These are phyloP conservation scores for Coprinopsis marcescibilis DNA, from an alignment of 768 basidiomycete genomes.

Conservation along the genomic window DNA sequence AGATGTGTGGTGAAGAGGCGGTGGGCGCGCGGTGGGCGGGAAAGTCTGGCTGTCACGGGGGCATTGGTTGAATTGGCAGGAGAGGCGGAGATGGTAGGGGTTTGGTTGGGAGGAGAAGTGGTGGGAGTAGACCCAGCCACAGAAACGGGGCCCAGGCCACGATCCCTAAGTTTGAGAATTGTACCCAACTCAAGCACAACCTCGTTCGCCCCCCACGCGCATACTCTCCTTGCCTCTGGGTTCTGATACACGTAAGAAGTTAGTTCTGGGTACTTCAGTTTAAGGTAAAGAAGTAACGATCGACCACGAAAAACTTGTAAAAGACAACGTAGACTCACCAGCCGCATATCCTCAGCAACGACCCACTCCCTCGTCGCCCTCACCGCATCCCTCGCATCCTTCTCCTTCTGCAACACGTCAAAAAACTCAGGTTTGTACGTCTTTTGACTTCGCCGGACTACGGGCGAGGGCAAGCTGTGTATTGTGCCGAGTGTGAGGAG, in stretches of 20 bases:
- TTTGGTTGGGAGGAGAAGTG: neutral
- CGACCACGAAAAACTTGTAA: too few relatives aligned
- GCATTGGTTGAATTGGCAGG: too few relatives aligned
- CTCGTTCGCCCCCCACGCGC: conserved; percentile 47
- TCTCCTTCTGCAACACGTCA: conserved; percentile 48
- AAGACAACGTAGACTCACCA: too few relatives aligned
- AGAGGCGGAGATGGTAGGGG: too few relatives aligned
- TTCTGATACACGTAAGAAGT: conserved; percentile 12
- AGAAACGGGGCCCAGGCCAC: neutral
- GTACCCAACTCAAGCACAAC: conserved; percentile 56
- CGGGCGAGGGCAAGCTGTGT: conserved; percentile 85
- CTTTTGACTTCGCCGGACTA: conserved; percentile 72
- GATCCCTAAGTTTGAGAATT: conserved; percentile 46
- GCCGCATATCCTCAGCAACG: conserved; percentile 21
- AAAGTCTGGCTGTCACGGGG: neutral
- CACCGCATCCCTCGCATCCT: conserved; percentile 56
- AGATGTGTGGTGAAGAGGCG: conserved; percentile 46
- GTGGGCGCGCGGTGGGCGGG: conserved; percentile 30
- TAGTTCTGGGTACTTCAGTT: too few relatives aligned
- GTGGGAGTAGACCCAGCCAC: neutral
- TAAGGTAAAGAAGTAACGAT: conserved; percentile 1
- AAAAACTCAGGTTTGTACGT: conserved; percentile 87
- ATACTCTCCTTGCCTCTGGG: conserved; percentile 20
- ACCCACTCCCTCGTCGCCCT: conserved; percentile 58
- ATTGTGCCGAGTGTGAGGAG: conserved; percentile 74